These are phyloP conservation scores for Cutaneotrichosporon mucoides DNA, from an alignment of 1,284 basidiomycete genomes.

Conservation along the genomic window DNA sequence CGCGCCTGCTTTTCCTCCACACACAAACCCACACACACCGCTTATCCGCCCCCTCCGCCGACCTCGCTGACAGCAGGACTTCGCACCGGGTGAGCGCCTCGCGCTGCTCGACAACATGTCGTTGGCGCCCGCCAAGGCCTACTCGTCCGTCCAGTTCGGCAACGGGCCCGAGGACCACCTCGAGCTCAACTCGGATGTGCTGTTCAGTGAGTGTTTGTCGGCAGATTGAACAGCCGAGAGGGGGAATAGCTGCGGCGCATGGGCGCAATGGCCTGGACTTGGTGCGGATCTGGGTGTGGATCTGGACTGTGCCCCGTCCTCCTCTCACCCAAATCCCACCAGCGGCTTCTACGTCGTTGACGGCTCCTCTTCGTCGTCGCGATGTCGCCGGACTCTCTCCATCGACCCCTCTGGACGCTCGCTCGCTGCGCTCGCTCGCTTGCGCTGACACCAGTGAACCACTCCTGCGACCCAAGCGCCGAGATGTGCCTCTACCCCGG, in stretches of 20 bases:
- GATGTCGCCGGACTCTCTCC: not conserved
- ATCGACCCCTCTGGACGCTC: not conserved
- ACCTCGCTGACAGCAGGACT: slow-evolving; percentile 30
- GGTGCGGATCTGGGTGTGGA: too few species aligned
- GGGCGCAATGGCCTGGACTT: too few species aligned
- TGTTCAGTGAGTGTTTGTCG: slow-evolving; percentile 51
- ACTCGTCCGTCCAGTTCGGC: slow-evolving; percentile 49
- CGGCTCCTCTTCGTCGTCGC: not conserved
- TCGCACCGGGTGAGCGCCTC: slow-evolving; percentile 33
- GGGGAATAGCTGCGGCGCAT: too few species aligned
- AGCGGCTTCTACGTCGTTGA: too few species aligned
- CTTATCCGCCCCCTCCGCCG: not conserved
- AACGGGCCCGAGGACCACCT: slow-evolving; percentile 56
- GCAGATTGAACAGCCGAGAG: not conserved
- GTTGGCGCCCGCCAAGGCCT: slow-evolving; percentile 43
- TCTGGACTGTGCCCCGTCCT: not conserved
- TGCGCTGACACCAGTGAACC: slow-evolving; percentile 54
- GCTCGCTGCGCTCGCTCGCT: not conserved
- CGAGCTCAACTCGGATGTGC: slow-evolving; percentile 62
- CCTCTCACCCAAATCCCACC: too few species aligned
- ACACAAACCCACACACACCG: not conserved
- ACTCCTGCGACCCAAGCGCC: slow-evolving; percentile 62
- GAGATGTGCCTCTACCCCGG: slow-evolving; percentile 57
- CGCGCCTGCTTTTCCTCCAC: not conserved
- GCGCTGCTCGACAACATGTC: slow-evolving; percentile 37